Conservation (phyloP, 768 basidiomycete species). For the Podaxis sp. region DNA sequence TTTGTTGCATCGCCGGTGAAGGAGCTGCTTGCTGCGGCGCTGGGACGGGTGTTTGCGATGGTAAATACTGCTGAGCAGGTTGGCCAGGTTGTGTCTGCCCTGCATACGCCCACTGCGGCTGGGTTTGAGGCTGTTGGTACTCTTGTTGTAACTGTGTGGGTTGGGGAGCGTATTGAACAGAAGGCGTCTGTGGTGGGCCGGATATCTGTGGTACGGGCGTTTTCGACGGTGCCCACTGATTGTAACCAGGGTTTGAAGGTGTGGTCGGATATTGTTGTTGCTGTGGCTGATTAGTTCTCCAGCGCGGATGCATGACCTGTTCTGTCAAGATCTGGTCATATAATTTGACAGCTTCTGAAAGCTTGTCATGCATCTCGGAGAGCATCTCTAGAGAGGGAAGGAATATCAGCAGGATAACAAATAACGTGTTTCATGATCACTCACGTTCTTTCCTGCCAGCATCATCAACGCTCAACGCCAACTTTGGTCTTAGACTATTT, state of each 20-base stretch:
- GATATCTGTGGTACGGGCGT: constrained; percentile 13
- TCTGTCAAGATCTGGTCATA: constrained; percentile 89
- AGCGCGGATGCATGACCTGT: constrained; percentile 72
- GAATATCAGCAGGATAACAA: neutral
- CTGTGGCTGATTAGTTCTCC: constrained; percentile 42
- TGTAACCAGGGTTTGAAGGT: constrained; percentile 18
- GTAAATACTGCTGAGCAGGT: constrained; percentile 18
- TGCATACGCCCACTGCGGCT: constrained; percentile 10
- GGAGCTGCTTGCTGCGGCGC: constrained; percentile 25
- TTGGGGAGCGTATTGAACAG: constrained; percentile 34
- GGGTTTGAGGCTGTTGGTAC: constrained; percentile 19
- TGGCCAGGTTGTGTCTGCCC: constrained; percentile 20
- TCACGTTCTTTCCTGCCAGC: constrained; percentile 81
- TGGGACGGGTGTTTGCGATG: constrained; percentile 17
- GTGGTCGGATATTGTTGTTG: constrained; percentile 15
- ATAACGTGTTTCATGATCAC: constrained; percentile 10
- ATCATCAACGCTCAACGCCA: constrained; percentile 83
- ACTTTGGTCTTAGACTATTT: constrained; percentile 71
- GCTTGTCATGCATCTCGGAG: constrained; percentile 91
- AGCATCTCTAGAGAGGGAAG: constrained; percentile 61
- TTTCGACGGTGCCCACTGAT: constrained; percentile 16
- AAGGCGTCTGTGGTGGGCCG: constrained; percentile 27
- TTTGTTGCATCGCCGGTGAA: constrained; percentile 26
- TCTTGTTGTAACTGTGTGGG: constrained; percentile 19
- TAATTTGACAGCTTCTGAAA: constrained; percentile 87